A percentile compares a stretch with the other conserved stretches of the same genome.
These are phyloP conservation scores for Breviolum minutum DNA, from an alignment of 73 alveolate genomes.

Conservation along the genomic window DNA sequence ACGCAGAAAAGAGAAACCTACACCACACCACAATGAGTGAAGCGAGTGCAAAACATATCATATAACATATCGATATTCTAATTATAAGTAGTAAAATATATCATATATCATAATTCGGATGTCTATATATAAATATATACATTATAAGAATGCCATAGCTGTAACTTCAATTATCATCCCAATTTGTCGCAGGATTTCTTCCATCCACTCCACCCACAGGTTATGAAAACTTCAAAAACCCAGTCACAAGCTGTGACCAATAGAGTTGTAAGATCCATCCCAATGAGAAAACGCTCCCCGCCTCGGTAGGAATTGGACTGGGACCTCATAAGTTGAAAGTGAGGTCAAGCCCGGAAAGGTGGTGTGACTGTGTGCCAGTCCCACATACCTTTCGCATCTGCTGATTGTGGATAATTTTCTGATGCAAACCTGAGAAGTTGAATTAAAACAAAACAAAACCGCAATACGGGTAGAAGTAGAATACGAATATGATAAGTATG, in stretches of 20 bases:
- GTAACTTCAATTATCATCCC: background rate
- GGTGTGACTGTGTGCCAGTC: too few relatives aligned
- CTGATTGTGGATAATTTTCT: too few relatives aligned
- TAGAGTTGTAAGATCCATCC: conserved; percentile 79
- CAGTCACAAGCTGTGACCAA: conserved; percentile 51
- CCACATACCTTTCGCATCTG: too few relatives aligned
- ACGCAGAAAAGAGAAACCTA: too few relatives aligned
- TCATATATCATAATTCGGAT: background rate
- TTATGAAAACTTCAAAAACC: background rate
- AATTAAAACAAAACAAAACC: too few relatives aligned
- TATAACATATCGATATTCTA: background rate
- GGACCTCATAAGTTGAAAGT: too few relatives aligned
- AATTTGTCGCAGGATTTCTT: background rate
- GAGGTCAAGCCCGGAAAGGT: too few relatives aligned
- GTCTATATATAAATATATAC: background rate
- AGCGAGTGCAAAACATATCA: too few relatives aligned
- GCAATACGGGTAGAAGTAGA: too few relatives aligned
- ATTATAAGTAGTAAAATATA: background rate
- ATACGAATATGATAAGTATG: too few relatives aligned
- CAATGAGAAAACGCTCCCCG: background rate
- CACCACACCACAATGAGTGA: too few relatives aligned
- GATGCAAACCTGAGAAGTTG: too few relatives aligned
- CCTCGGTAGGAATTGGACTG: background rate
- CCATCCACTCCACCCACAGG: background rate
- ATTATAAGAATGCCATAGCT: background rate